These are phyloP conservation scores for Penicillium diatomitis DNA, from an alignment of 495 filamentous ascomycete genomes.

Conservation along the genomic window DNA sequence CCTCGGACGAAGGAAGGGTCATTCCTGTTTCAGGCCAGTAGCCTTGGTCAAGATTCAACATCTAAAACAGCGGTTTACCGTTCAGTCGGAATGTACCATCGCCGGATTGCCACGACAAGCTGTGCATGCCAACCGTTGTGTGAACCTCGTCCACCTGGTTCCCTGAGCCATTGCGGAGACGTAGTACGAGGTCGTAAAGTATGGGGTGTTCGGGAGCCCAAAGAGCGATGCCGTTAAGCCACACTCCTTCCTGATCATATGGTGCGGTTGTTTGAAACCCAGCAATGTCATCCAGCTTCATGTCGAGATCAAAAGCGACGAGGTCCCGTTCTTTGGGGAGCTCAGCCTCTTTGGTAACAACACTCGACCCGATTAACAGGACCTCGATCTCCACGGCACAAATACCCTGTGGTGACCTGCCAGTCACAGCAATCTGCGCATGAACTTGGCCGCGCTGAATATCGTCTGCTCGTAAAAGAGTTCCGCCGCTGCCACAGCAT, in stretches of 20 bases:
- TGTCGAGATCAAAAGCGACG: slow-evolving; percentile 15
- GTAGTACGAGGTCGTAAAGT: slow-evolving; percentile 27
- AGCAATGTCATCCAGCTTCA: slow-evolving; percentile 7
- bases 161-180: slow-evolving; percentile 11
- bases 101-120: slow-evolving; percentile 22
- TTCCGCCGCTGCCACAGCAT: slow-evolving; percentile 20
- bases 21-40: slow-evolving; percentile 32
- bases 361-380: slow-evolving; percentile 8
- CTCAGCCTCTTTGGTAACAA: slow-evolving; percentile 7
- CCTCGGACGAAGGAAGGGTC: slow-evolving; percentile 28
- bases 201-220: slow-evolving; percentile 33
- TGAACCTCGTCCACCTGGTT: slow-evolving; percentile 18
- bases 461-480: slow-evolving; percentile 26
- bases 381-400: slow-evolving; percentile 20
- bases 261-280: slow-evolving; percentile 4
- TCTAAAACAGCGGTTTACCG: slow-evolving; percentile 30
- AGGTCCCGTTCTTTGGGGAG: slow-evolving; percentile 13
- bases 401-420: slow-evolving; percentile 4
- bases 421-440: slow-evolving; percentile 16
- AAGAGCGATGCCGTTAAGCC: slow-evolving; percentile 24
- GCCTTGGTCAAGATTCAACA: slow-evolving; percentile 29
- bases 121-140: slow-evolving; percentile 30
- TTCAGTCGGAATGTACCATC: slow-evolving; percentile 33
- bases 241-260: slow-evolving; percentile 12
- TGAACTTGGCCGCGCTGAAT: slow-evolving; percentile 18